Percentiles rank a stretch among this genome's conserved stretches.
Conservation (phyloP, 1,284 basidiomycete genomes). For the Cutaneotrichosporon cutaneum region DNA sequence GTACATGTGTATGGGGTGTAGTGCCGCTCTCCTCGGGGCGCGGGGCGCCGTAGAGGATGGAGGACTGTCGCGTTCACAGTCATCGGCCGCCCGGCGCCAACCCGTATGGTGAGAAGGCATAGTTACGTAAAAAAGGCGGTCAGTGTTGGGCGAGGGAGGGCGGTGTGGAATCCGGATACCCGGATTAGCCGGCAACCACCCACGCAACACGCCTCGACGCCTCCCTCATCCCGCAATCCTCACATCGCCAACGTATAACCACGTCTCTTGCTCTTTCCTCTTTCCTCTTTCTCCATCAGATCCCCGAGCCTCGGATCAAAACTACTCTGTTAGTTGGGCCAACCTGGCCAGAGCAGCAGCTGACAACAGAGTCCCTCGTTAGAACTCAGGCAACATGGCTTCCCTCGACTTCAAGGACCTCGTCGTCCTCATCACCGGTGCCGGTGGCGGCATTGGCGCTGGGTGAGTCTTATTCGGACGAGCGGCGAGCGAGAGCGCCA, state of each 20-base stretch:
- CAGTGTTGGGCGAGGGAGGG: background rate
- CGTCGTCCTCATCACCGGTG: constrained; percentile 91
- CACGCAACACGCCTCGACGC: background rate
- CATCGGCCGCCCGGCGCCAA: background rate
- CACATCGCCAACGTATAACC: too few species aligned
- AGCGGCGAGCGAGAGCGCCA: background rate
- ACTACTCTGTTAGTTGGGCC: background rate
- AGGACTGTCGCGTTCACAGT: background rate
- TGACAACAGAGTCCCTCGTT: background rate
- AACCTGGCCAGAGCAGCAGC: too few species aligned
- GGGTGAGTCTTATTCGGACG: constrained; percentile 57
- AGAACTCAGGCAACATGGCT: constrained; percentile 15
- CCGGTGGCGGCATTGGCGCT: constrained; percentile 89
- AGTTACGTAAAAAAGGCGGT: constrained; percentile 1
- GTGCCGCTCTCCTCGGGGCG: too few species aligned
- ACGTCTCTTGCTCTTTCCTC: constrained; percentile 2
- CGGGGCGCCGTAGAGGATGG: background rate
- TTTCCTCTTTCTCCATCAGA: background rate
- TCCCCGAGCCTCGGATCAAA: constrained; percentile 5
- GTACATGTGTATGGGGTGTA: background rate
- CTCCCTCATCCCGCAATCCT: background rate
- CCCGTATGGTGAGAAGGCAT: background rate
- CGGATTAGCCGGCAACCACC: background rate
- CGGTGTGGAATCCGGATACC: constrained; percentile 2
- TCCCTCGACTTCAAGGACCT: constrained; percentile 73